These are phyloP conservation scores for Myochromella boudieri DNA, from an alignment of 768 basidiomycete species.

Conservation along the genomic window DNA sequence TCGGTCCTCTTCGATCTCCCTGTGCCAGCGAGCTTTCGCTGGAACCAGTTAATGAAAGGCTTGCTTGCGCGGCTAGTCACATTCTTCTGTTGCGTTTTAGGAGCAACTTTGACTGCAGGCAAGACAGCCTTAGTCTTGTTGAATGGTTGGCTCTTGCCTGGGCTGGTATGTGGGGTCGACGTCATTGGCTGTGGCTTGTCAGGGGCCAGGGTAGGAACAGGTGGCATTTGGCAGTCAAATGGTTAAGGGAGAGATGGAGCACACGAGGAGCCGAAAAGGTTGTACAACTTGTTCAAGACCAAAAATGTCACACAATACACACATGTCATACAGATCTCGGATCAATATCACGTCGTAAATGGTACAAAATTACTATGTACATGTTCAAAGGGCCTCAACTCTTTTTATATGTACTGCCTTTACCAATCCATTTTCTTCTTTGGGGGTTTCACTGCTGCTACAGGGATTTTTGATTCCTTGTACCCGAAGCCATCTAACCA, in stretches of 20 bases:
- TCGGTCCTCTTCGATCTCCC: slow-evolving; percentile 54
- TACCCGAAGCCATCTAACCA: slow-evolving; percentile 98
- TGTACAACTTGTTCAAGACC: background rate
- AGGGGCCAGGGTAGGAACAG: slow-evolving; percentile 2
- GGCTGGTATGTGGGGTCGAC: slow-evolving; percentile 17
- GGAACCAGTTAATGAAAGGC: slow-evolving; percentile 89
- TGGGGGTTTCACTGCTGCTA: slow-evolving; percentile 35
- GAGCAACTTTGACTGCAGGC: slow-evolving; percentile 15
- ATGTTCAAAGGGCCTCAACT: no score
- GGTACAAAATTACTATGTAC: no score
- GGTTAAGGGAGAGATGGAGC: background rate
- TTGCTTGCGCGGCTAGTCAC: slow-evolving; percentile 70
- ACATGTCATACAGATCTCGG: background rate
- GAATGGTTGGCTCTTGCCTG: slow-evolving; percentile 20
- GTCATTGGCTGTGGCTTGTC: slow-evolving; percentile 9
- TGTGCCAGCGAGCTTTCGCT: slow-evolving; percentile 78
- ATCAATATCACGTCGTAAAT: background rate
- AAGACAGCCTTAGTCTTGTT: slow-evolving; percentile 15
- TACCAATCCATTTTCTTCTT: slow-evolving; percentile 81
- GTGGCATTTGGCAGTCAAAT: slow-evolving; percentile 5
- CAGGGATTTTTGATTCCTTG: slow-evolving; percentile 72
- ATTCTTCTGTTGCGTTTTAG: slow-evolving; percentile 57
- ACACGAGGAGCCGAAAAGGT: background rate
- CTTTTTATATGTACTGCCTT: no score
- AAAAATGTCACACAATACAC: slow-evolving; percentile 2